Percentiles rank a stretch among this genome's conserved stretches.
Conservation (phyloP, 805 yeast species). For the Maudiozyma barnettii region DNA sequence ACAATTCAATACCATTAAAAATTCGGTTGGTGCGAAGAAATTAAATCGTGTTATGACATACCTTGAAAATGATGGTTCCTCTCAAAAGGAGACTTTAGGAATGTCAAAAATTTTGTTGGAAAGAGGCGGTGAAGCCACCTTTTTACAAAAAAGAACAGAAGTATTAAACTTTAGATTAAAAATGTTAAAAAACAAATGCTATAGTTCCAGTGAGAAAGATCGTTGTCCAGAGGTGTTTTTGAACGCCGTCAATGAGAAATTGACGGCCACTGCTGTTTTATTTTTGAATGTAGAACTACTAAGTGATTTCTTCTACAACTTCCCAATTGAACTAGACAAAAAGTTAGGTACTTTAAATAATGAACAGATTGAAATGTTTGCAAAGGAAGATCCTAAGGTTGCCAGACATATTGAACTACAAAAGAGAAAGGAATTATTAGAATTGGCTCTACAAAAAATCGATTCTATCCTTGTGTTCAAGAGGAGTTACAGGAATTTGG, state of each 20-base stretch:
- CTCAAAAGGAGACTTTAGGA: conserved; percentile 55
- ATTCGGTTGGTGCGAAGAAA: conserved; percentile 74
- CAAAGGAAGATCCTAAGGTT: conserved; percentile 89
- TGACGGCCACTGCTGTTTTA: conserved; percentile 86
- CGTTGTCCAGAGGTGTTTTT: conserved; percentile 91
- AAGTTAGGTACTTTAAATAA: conserved; percentile 52
- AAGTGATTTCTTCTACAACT: conserved; percentile 91
- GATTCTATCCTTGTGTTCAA: conserved; percentile 43
- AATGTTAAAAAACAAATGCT: conserved; percentile 67
- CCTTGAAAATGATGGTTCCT: conserved; percentile 32
- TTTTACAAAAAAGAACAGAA: conserved; percentile 62
- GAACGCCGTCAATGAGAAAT: conserved; percentile 84
- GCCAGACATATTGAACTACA: conserved; percentile 88
- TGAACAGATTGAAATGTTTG: conserved; percentile 80
- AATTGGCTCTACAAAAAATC: conserved; percentile 73
- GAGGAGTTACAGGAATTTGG: conserved; percentile 25
- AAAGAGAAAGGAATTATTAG: conserved; percentile 81
- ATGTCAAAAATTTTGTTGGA: conserved; percentile 67
- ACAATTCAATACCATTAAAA: conserved; percentile 49
- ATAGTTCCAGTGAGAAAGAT: conserved; percentile 67
- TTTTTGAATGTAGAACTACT: conserved; percentile 88
- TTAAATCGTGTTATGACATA: conserved; percentile 74
- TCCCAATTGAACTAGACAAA: conserved; percentile 86
- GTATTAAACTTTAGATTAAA: conserved; percentile 67
- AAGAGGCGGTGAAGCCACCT: conserved; percentile 77